Evolutionary conservation across 2,329 filamentous ascomycete genomes (phyloP).

Genomic region (Beauveria sp.): DNA sequence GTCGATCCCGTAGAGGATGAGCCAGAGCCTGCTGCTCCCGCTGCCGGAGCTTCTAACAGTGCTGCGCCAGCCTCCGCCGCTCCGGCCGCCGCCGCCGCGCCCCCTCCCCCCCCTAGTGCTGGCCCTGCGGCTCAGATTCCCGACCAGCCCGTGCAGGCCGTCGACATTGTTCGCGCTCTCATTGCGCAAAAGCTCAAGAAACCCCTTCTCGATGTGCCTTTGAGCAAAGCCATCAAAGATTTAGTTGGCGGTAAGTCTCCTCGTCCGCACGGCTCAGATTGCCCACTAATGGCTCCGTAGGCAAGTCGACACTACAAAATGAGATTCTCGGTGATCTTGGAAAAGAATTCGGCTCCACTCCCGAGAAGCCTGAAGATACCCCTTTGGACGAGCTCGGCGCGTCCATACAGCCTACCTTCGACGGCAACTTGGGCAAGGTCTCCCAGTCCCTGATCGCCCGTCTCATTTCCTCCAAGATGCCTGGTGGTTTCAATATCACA

Average conservation of each 20-base stretch:
- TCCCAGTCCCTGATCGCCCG: slow-evolving; percentile 88
- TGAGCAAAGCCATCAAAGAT: slow-evolving; percentile 97
- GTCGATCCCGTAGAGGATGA: slow-evolving; percentile 94
- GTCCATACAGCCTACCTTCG: slow-evolving; percentile 96
- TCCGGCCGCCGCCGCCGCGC: slow-evolving; percentile 46
- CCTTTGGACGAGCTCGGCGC: slow-evolving; percentile 92
- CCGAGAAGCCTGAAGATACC: slow-evolving; percentile 96
- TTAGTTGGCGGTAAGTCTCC: slow-evolving; percentile 79
- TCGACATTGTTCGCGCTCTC: slow-evolving; percentile 81
- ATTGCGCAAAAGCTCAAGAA: slow-evolving; percentile 99
- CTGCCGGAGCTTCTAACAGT: slow-evolving; percentile 39
- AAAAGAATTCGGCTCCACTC: slow-evolving; percentile 96
- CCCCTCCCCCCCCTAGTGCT: slow-evolving; percentile 57
- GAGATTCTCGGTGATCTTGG: slow-evolving; percentile 96
- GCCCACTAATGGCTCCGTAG: slow-evolving; percentile 34
- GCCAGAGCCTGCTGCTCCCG: slow-evolving; percentile 51
- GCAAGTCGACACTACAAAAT: slow-evolving; percentile 97
- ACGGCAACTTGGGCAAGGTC: slow-evolving; percentile 95
- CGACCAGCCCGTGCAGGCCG: slow-evolving; percentile 78
- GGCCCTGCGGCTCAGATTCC: slow-evolving; percentile 82
- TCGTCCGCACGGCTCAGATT: not conserved
- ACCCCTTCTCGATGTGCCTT: slow-evolving; percentile 73
- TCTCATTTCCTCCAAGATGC: slow-evolving; percentile 98
- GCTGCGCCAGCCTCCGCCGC: slow-evolving; percentile 45
- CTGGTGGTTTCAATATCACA: slow-evolving; percentile 98